Evolutionary conservation across 1,284 basidiomycete species (phyloP).

Genomic region (Boletus sp.): DNA sequence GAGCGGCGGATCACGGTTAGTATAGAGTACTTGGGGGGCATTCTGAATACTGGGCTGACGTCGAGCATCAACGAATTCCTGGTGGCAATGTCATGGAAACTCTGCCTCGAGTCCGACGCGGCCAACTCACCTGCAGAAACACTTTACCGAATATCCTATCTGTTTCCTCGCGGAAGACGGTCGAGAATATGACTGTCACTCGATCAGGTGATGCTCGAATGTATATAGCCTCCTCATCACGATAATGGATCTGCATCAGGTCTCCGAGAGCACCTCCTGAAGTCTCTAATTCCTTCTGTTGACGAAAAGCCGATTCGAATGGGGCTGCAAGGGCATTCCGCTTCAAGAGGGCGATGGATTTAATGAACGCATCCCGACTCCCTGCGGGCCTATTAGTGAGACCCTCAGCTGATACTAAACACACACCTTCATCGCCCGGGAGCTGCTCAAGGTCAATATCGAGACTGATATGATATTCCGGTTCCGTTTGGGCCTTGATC

Average conservation of each 20-base stretch:
- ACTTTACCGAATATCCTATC: constrained; percentile 97
- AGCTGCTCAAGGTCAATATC: constrained; percentile 85
- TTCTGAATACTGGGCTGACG: constrained; percentile 92
- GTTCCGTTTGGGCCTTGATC: constrained; percentile 63
- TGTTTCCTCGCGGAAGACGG: constrained; percentile 96
- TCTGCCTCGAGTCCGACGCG: not conserved
- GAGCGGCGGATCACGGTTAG: constrained; percentile 91
- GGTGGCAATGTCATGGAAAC: constrained; percentile 3
- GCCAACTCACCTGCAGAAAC: constrained; percentile 81
- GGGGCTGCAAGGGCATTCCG: constrained; percentile 95
- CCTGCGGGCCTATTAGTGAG: constrained; percentile 47
- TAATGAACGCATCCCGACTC: constrained; percentile 75
- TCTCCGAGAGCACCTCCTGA: constrained; percentile 70
- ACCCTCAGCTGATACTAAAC: not conserved
- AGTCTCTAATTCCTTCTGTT: constrained; percentile 83
- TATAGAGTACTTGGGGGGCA: constrained; percentile 98
- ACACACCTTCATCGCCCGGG: constrained; percentile 77
- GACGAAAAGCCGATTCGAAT: constrained; percentile 86
- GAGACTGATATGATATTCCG: constrained; percentile 89
- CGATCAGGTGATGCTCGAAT: constrained; percentile 92
- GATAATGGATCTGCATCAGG: constrained; percentile 92
- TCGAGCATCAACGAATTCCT: constrained; percentile 99
- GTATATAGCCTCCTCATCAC: constrained; percentile 97
- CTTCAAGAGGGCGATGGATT: constrained; percentile 85
- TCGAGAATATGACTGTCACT: constrained; percentile 98